These are phyloP conservation scores for Tetrahymena elliotti DNA, from an alignment of 73 alveolate genomes.

Conservation along the genomic window DNA sequence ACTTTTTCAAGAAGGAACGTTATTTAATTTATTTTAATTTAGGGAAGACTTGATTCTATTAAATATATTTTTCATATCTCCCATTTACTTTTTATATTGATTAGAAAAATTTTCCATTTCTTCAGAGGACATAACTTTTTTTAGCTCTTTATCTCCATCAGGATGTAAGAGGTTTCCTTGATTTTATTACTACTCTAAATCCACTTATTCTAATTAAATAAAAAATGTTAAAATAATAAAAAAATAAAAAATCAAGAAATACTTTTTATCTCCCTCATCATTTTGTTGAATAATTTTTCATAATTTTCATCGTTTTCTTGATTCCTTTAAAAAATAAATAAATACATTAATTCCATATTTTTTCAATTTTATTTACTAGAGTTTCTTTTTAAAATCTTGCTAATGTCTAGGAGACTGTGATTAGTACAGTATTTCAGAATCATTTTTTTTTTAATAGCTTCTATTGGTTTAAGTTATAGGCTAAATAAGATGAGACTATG, in stretches of 20 bases:
- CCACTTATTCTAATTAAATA: not conserved
- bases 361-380: not conserved
- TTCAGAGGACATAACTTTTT: not conserved
- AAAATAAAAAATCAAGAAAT: not conserved
- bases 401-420: not conserved
- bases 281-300: not conserved
- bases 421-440: not conserved
- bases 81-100: not conserved
- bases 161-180: not conserved
- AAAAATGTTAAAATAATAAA: not conserved
- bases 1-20: not conserved
- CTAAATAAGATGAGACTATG: not conserved
- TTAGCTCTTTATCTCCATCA: not conserved
- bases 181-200: not conserved
- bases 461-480: not conserved
- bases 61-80: not conserved
- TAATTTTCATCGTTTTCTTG: not conserved
- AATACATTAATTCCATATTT: not conserved
- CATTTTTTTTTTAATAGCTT: not conserved
- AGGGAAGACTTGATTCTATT: not conserved
- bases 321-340: not conserved
- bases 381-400: not conserved
- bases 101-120: not conserved
- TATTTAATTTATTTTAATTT: not conserved
- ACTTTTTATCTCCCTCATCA: not conserved